phyloP scores from a whole-genome alignment of 306 rosid species.

The Prunus padus region DNA sequence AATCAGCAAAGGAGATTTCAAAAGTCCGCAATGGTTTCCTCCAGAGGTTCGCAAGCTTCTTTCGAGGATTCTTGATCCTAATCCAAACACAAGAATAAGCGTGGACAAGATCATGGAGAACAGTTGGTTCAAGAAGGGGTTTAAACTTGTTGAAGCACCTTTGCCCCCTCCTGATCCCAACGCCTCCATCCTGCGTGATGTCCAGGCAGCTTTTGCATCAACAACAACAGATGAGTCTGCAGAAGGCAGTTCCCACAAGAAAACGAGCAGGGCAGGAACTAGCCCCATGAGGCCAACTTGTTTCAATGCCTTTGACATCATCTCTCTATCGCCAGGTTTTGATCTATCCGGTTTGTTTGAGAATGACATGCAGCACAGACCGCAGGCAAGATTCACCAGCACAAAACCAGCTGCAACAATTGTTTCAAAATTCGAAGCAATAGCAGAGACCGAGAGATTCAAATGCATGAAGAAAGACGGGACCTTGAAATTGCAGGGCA shows the following conservation, averaged over 20 bases:
- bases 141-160: conserved; percentile 27
- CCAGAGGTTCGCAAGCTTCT: conserved; percentile 49
- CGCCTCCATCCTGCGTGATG: conserved; percentile 15
- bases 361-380: conserved; percentile 26
- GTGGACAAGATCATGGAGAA: conserved; percentile 44
- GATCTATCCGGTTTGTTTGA: conserved; percentile 72
- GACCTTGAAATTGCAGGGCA: conserved; percentile 50
- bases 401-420: conserved; percentile 39
- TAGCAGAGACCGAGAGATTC: conserved; percentile 52
- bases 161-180: not conserved
- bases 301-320: conserved; percentile 70
- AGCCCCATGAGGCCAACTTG: conserved; percentile 28
- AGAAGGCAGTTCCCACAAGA: conserved; percentile 2
- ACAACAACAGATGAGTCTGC: conserved; percentile 2
- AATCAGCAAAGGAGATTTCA: conserved; percentile 55
- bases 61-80: conserved; percentile 53
- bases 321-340: conserved; percentile 67
- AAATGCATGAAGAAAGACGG: conserved; percentile 50
- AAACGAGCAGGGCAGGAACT: not conserved
- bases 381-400: conserved; percentile 36
- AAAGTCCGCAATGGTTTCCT: conserved; percentile 57
- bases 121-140: conserved; percentile 60
- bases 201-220: conserved; percentile 29
- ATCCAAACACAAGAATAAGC: conserved; percentile 47
- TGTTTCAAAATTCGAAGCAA: conserved; percentile 58